A percentile compares a stretch with the other conserved stretches of the same genome.
phyloP scores from a whole-genome alignment of 805 yeast species.

The Metschnikowia cubensis region DNA sequence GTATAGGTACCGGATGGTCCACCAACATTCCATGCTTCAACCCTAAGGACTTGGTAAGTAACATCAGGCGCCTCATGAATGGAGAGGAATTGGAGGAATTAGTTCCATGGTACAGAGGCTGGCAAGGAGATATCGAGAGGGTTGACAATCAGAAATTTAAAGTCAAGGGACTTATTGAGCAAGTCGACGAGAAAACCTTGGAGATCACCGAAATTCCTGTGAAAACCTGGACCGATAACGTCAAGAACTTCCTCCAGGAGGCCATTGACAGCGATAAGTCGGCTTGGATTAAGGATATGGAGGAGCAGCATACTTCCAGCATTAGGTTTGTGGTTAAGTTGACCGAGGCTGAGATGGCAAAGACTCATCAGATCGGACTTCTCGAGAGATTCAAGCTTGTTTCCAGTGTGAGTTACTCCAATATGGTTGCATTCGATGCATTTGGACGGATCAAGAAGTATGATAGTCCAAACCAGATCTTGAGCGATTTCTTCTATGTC shows the following conservation, averaged over 20 bases:
- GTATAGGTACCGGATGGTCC: slow-evolving; percentile 99
- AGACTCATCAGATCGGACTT: slow-evolving; percentile 69
- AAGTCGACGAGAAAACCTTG: slow-evolving; percentile 70
- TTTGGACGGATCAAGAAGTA: slow-evolving; percentile 83
- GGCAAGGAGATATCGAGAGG: slow-evolving; percentile 80
- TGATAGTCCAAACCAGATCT: slow-evolving; percentile 68
- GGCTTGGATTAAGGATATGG: slow-evolving; percentile 92
- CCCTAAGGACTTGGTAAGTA: slow-evolving; percentile 76
- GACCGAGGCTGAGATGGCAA: slow-evolving; percentile 76
- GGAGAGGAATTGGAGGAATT: slow-evolving; percentile 67
- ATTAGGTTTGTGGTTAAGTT: slow-evolving; percentile 77
- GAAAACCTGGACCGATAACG: slow-evolving; percentile 84
- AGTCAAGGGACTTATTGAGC: slow-evolving; percentile 76
- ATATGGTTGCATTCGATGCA: slow-evolving; percentile 96
- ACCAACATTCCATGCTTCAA: slow-evolving; percentile 88
- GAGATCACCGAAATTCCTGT: slow-evolving; percentile 93
- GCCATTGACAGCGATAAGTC: slow-evolving; percentile 78
- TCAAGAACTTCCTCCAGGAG: slow-evolving; percentile 77
- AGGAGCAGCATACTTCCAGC: slow-evolving; percentile 84
- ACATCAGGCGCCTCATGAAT: slow-evolving; percentile 68
- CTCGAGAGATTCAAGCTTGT: slow-evolving; percentile 79
- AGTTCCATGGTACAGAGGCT: slow-evolving; percentile 93
- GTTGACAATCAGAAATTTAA: slow-evolving; percentile 64
- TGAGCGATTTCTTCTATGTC: slow-evolving; percentile 79
- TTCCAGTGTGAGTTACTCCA: slow-evolving; percentile 63